Base-by-base conservation (phyloP, 192 early-diverging fungal species). In the Backusella circina region DNA sequence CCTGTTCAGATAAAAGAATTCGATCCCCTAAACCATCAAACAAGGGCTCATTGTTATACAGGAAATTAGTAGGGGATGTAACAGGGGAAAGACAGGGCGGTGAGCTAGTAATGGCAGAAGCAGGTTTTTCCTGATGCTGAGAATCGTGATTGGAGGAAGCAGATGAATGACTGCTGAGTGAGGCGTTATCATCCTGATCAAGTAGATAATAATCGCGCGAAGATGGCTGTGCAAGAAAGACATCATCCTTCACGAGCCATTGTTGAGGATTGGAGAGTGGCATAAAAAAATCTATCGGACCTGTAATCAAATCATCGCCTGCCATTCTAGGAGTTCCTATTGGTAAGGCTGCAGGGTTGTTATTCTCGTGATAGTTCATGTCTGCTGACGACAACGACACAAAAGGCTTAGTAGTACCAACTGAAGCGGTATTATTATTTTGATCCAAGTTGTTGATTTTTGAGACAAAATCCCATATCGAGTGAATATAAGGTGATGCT, bases 261-360 rank as follows among this genome's bases (percentile, higher is more conserved):
- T 35, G 26, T 28, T 70, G 39, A 44, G 39, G 31, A 10, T 70
- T 70, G 65, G 26, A 47, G 23, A 36, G 21, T 36, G 39, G 69
- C 69, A 70, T 70, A 70, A 70, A 70, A 44, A 23, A 41, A 70
- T 70, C 69, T 26, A 21, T 41, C 69, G 69, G 69, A 47, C 23
- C 28, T 47, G 28, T 70, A 70, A 70, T 70, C 69, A 70, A 70
- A 70, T 70, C 69, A 70, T 70, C 39, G 39, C 23, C 26, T 70
- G 41, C 69, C 69, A 70, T 70, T 70, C 69, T 70, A 44, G 69
- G 69, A 39, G 69, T 41, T 70, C 69, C 69, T 70, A 70, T 70
- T 70, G 69, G 69, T 70, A 70, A 30, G 28, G 39, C 69, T 70
- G 69, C 69, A 70, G 69, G 69, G 69, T 68, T 41, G 69, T 37